Evolutionary conservation across 441 rosid species (phyloP).

Genomic region (Croton setiger): DNA sequence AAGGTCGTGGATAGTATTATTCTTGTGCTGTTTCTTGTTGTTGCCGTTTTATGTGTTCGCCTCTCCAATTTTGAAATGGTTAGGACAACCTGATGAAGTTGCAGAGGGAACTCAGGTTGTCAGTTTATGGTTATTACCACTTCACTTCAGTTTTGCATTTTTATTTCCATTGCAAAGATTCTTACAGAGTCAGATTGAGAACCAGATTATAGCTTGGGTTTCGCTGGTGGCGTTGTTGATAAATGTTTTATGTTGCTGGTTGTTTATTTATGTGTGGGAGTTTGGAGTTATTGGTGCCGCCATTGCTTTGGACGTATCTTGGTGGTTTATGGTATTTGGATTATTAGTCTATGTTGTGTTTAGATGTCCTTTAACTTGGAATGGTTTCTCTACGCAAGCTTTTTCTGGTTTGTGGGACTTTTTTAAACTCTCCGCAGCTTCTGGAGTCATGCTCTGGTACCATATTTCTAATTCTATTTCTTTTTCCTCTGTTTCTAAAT

Average conservation of each 20-base stretch:
- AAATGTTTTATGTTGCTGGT: slow-evolving; percentile 52
- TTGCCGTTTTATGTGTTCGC: slow-evolving; percentile 64
- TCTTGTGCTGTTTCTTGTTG: slow-evolving; percentile 48
- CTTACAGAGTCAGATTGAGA: slow-evolving; percentile 64
- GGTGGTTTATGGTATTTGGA: slow-evolving; percentile 55
- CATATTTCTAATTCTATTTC: not conserved
- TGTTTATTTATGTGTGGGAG: slow-evolving; percentile 45
- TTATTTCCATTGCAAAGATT: slow-evolving; percentile 62
- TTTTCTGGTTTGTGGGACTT: slow-evolving; percentile 73
- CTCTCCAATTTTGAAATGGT: slow-evolving; percentile 46
- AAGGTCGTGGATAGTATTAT: slow-evolving; percentile 71
- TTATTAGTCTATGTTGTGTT: slow-evolving; percentile 33
- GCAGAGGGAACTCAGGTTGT: slow-evolving; percentile 57
- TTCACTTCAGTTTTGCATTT: slow-evolving; percentile 70
- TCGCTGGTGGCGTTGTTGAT: slow-evolving; percentile 37
- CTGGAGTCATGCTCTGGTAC: slow-evolving; percentile 82
- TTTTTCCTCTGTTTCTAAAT: not conserved
- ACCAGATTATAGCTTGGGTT: slow-evolving; percentile 46
- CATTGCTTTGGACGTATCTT: slow-evolving; percentile 53
- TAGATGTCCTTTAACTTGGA: slow-evolving; percentile 73
- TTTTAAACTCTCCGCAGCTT: slow-evolving; percentile 59
- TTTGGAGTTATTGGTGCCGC: slow-evolving; percentile 64
- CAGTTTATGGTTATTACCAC: slow-evolving; percentile 59
- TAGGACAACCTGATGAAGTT: slow-evolving; percentile 71
- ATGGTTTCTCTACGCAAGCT: slow-evolving; percentile 63